Evolutionary conservation across 352 stramenopile species (phyloP).

Genomic region (Globisporangium nunn): DNA sequence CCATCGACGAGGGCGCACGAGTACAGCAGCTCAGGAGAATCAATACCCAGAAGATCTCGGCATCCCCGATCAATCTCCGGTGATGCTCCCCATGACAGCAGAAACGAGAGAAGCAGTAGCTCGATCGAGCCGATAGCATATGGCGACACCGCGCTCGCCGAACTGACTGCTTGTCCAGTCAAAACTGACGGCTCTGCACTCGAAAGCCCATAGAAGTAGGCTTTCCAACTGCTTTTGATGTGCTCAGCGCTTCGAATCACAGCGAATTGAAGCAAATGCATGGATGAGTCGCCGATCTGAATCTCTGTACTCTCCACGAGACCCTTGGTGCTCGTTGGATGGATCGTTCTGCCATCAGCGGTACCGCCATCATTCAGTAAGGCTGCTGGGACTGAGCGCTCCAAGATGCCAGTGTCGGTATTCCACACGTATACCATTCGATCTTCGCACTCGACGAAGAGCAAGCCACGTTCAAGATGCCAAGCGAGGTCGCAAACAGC

Average conservation of each 20-base stretch:
- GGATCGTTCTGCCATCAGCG: conserved; percentile 4
- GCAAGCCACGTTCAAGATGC: conserved; percentile 48
- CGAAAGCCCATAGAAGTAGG: conserved; percentile 40
- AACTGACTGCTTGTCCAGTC: not conserved
- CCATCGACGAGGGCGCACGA: conserved; percentile 62
- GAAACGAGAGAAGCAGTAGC: conserved; percentile 56
- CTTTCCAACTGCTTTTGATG: conserved; percentile 64
- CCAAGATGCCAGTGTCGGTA: conserved; percentile 64
- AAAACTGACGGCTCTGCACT: conserved; percentile 5
- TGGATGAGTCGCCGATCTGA: conserved; percentile 36
- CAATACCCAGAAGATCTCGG: conserved; percentile 41
- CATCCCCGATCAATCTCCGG: conserved; percentile 64
- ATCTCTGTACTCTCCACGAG: conserved; percentile 49
- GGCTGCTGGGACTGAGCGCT: conserved; percentile 46
- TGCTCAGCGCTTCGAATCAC: conserved; percentile 58
- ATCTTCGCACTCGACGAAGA: conserved; percentile 68
- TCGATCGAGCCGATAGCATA: conserved; percentile 71
- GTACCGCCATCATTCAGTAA: conserved; percentile 50
- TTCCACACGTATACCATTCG: conserved; percentile 78
- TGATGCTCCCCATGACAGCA: conserved; percentile 69
- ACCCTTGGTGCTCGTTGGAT: conserved; percentile 11
- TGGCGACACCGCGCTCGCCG: conserved; percentile 17
- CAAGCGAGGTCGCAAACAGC: conserved; percentile 43
- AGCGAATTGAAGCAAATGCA: conserved; percentile 61
- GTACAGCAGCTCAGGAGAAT: conserved; percentile 41